phyloP scores from a whole-genome alignment of 441 rosid species.

The Capsella rubella region DNA sequence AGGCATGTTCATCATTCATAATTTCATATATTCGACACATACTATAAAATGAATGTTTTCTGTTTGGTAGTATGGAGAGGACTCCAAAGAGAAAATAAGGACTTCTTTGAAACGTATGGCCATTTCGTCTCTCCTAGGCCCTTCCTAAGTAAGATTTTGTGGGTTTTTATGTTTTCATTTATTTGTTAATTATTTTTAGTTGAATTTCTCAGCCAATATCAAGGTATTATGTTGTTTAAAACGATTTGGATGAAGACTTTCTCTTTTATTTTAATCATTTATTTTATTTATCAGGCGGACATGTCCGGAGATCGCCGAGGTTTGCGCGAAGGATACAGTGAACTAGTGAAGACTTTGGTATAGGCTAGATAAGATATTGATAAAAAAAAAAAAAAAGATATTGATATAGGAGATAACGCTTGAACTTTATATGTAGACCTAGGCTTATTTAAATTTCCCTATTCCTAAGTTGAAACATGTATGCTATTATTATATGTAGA shows the following conservation, averaged over 20 bases:
- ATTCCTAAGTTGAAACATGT: conserved; percentile 4
- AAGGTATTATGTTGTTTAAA: neutral
- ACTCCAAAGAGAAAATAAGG: conserved; percentile 67
- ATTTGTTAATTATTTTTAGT: neutral
- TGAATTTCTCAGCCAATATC: neutral
- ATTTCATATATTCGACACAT: neutral
- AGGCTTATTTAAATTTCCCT: conserved; percentile 4
- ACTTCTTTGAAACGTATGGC: conserved; percentile 63
- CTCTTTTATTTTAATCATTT: neutral
- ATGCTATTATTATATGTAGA: conserved; percentile 1
- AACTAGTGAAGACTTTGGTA: conserved; percentile 33
- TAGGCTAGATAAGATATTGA: conserved; percentile 6
- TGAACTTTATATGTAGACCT: conserved; percentile 13
- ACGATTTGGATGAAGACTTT: neutral
- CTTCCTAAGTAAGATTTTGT: conserved; percentile 45
- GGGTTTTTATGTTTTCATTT: neutral
- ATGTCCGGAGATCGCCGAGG: conserved; percentile 40
- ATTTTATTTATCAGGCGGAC: conserved; percentile 21
- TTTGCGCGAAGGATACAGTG: conserved; percentile 25
- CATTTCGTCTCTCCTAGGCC: conserved; percentile 47
- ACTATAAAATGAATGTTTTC: neutral
- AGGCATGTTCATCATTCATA: neutral
- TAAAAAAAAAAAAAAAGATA: no score
- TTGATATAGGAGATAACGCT: conserved; percentile 15
- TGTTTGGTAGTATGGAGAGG: conserved; percentile 66